Conservation (phyloP, 208 protist species). For the Borovskyia barvae region DNA sequence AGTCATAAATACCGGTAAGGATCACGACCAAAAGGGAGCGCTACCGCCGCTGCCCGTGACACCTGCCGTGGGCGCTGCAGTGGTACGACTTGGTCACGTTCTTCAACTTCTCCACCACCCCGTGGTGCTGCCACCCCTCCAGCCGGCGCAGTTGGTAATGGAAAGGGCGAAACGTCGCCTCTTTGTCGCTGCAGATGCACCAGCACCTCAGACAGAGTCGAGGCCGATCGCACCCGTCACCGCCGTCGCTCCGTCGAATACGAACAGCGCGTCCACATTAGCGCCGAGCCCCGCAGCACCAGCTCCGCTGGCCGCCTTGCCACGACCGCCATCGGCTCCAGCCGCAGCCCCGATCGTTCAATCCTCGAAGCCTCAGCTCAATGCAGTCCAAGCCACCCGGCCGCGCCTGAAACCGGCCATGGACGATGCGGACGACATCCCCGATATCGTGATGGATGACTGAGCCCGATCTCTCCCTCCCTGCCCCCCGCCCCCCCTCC, state of each 20-base stretch:
- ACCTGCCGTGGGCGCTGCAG: constrained; percentile 24
- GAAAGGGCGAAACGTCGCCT: constrained; percentile 42
- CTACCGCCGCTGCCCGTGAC: constrained; percentile 17
- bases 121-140: constrained; percentile 43
- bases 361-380: background rate
- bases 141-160: constrained; percentile 39
- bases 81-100: constrained; percentile 32
- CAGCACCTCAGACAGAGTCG: background rate
- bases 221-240: background rate
- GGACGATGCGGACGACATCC: constrained; percentile 40
- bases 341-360: background rate
- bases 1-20: background rate
- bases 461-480: background rate
- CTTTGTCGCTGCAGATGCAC: constrained; percentile 2
- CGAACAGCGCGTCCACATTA: background rate
- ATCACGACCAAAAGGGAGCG: background rate
- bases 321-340: background rate
- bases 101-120: constrained; percentile 42
- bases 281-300: background rate
- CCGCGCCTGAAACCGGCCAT: background rate
- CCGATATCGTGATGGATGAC: constrained; percentile 65
- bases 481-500: background rate
- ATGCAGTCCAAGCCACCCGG: background rate
- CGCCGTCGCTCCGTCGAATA: background rate
- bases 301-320: background rate